These are phyloP conservation scores for Chaetomium cochliodes DNA, from an alignment of 495 filamentous ascomycete species.

Conservation along the genomic window DNA sequence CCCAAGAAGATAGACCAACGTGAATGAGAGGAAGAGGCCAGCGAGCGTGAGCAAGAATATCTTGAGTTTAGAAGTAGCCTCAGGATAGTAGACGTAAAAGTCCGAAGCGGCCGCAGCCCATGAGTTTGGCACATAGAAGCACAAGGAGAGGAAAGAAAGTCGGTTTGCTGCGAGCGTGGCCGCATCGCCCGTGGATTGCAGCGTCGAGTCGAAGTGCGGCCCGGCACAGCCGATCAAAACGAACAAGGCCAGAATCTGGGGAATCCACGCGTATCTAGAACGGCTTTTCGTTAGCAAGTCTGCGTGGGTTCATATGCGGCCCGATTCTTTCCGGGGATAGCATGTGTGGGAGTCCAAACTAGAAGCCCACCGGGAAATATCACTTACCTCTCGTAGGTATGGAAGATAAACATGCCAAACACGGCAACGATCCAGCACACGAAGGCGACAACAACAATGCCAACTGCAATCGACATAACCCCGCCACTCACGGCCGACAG, in stretches of 20 bases:
- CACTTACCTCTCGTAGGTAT: constrained; percentile 64
- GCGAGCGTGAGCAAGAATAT: constrained; percentile 41
- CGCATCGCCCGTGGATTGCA: constrained; percentile 29
- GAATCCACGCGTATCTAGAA: constrained; percentile 63
- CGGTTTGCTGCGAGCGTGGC: constrained; percentile 30
- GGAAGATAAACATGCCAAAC: constrained; percentile 71
- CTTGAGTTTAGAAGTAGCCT: constrained; percentile 52
- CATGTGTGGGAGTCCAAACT: too few species aligned
- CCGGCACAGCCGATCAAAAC: constrained; percentile 68
- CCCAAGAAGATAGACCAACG: constrained; percentile 62
- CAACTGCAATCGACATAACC: constrained; percentile 64
- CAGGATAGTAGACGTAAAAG: constrained; percentile 64
- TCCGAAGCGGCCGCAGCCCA: constrained; percentile 59
- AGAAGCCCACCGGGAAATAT: too few species aligned
- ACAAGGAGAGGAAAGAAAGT: constrained; percentile 31
- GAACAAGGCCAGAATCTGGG: constrained; percentile 62
- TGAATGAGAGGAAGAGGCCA: constrained; percentile 29
- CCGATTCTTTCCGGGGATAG: too few species aligned
- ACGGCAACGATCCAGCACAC: constrained; percentile 67
- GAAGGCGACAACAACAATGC: constrained; percentile 67
- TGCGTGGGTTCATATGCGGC: too few species aligned
- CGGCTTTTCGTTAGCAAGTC: background rate
- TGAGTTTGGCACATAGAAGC: constrained; percentile 32
- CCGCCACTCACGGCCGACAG: constrained; percentile 67
- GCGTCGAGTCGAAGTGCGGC: constrained; percentile 58